Conservation (phyloP, 2,329 filamentous ascomycete genomes). For the Hymenoscyphus fraxineus region DNA sequence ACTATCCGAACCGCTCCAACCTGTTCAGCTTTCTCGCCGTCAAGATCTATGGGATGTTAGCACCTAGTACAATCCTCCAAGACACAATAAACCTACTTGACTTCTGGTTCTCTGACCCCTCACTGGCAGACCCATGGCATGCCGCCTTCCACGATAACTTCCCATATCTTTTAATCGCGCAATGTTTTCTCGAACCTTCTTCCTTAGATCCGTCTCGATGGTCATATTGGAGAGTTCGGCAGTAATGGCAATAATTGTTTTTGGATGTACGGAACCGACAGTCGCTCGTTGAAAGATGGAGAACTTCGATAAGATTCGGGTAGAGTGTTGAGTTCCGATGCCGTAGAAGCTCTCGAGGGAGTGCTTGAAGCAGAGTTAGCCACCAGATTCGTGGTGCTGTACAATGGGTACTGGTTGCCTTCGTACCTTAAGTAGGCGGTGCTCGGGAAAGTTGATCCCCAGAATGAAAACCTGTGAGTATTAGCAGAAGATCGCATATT, state of each 20-base stretch:
- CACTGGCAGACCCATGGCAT: slow-evolving; percentile 89
- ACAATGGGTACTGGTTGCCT: not conserved
- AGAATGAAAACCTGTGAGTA: slow-evolving; percentile 65
- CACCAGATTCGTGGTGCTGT: not conserved
- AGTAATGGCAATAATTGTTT: slow-evolving; percentile 77
- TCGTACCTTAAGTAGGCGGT: slow-evolving; percentile 74
- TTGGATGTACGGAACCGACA: slow-evolving; percentile 68
- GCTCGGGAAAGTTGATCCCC: slow-evolving; percentile 80
- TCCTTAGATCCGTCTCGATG: slow-evolving; percentile 82
- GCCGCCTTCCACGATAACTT: slow-evolving; percentile 79
- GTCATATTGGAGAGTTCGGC: slow-evolving; percentile 87
- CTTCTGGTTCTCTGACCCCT: slow-evolving; percentile 84
- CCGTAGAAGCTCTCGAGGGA: slow-evolving; percentile 83
- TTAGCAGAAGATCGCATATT: slow-evolving; percentile 12
- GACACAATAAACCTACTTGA: slow-evolving; percentile 47
- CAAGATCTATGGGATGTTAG: slow-evolving; percentile 43
- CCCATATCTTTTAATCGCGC: slow-evolving; percentile 84
- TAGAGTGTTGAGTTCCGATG: slow-evolving; percentile 66
- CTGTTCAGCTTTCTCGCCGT: slow-evolving; percentile 61
- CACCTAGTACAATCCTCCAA: not conserved
- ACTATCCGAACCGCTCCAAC: not conserved
- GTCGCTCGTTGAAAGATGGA: slow-evolving; percentile 81
- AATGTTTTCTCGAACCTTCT: slow-evolving; percentile 80
- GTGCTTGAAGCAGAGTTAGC: slow-evolving; percentile 45
- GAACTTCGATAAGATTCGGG: slow-evolving; percentile 80